A percentile compares a stretch with the other conserved stretches of the same genome.
Evolutionary conservation across 805 yeast species (phyloP).

Genomic region (Clavispora santaluciae): DNA sequence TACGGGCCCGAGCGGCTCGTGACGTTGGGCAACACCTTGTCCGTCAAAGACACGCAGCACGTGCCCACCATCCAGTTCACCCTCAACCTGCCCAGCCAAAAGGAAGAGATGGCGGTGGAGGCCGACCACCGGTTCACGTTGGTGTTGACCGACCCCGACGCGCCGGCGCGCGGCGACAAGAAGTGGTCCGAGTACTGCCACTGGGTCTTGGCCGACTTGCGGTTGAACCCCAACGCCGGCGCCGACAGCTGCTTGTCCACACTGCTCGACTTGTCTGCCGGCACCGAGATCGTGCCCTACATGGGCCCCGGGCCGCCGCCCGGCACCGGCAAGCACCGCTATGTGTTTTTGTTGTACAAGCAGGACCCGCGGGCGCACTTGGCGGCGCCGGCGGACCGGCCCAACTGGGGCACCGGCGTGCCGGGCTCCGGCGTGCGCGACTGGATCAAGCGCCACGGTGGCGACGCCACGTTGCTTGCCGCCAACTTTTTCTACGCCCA

Average conservation of each 20-base stretch:
- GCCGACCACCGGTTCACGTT: slow-evolving; percentile 58
- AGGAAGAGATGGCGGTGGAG: slow-evolving; percentile 38
- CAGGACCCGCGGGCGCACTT: slow-evolving; percentile 47
- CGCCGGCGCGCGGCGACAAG: slow-evolving; percentile 76
- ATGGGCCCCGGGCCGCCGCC: slow-evolving; percentile 89
- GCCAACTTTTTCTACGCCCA: slow-evolving; percentile 85
- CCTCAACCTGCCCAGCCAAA: slow-evolving; percentile 42
- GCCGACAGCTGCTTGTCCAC: slow-evolving; percentile 22
- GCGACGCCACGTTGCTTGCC: slow-evolving; percentile 56
- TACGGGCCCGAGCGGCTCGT: slow-evolving; percentile 58
- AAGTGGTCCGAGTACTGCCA: slow-evolving; percentile 89
- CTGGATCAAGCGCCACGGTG: slow-evolving; percentile 62
- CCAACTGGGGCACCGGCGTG: slow-evolving; percentile 81
- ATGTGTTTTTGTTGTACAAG: slow-evolving; percentile 70
- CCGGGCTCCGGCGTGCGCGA: slow-evolving; percentile 76
- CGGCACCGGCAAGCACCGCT: slow-evolving; percentile 82
- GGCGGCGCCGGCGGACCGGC: slow-evolving; percentile 49
- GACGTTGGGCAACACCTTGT: slow-evolving; percentile 71
- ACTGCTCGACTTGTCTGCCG: slow-evolving; percentile 30
- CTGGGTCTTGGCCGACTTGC: slow-evolving; percentile 56
- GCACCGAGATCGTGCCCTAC: slow-evolving; percentile 49
- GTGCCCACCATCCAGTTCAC: slow-evolving; percentile 66
- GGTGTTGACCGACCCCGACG: slow-evolving; percentile 90
- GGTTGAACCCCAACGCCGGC: slow-evolving; percentile 31
- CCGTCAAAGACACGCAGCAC: slow-evolving; percentile 61